phyloP scores from a whole-genome alignment of 148 eudicot genomes.

The Rhododendron molle region DNA sequence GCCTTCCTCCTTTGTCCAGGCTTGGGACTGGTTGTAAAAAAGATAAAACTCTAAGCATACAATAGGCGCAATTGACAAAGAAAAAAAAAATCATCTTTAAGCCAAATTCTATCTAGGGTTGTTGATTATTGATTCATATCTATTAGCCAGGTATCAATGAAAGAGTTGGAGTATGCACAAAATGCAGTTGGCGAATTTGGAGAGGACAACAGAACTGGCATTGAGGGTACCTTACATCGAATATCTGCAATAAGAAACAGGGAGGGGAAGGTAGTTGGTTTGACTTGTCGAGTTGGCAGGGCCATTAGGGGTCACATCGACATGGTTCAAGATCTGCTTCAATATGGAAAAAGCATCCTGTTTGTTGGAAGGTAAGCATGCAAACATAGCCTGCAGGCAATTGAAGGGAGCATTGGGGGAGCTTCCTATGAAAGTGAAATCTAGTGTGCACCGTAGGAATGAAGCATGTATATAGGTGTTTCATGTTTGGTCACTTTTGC shows the following conservation, averaged over 20 bases:
- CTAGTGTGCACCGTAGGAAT: not conserved
- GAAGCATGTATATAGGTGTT: not conserved
- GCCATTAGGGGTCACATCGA: constrained; percentile 30
- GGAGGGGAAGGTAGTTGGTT: constrained; percentile 38
- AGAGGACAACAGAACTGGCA: constrained; percentile 50
- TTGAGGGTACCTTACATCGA: constrained; percentile 47
- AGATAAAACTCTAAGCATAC: not conserved
- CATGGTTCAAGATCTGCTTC: constrained; percentile 47
- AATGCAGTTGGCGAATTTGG: constrained; percentile 46
- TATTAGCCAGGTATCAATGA: constrained; percentile 29
- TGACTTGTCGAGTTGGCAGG: constrained; percentile 55
- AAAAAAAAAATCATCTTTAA: not conserved
- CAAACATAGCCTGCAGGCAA: not conserved
- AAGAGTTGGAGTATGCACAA: constrained; percentile 41
- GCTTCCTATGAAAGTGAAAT: not conserved
- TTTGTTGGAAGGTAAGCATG: constrained; percentile 44
- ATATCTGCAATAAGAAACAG: constrained; percentile 46
- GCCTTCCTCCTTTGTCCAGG: not conserved
- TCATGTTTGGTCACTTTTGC: not conserved
- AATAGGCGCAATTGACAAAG: not conserved
- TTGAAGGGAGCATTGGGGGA: not conserved
- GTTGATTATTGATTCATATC: not conserved
- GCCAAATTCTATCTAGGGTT: not conserved
- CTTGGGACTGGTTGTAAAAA: not conserved
- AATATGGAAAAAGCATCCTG: constrained; percentile 43